Base-by-base conservation (phyloP, 2,329 filamentous ascomycete species). In the Hymenoscyphus albidus region DNA sequence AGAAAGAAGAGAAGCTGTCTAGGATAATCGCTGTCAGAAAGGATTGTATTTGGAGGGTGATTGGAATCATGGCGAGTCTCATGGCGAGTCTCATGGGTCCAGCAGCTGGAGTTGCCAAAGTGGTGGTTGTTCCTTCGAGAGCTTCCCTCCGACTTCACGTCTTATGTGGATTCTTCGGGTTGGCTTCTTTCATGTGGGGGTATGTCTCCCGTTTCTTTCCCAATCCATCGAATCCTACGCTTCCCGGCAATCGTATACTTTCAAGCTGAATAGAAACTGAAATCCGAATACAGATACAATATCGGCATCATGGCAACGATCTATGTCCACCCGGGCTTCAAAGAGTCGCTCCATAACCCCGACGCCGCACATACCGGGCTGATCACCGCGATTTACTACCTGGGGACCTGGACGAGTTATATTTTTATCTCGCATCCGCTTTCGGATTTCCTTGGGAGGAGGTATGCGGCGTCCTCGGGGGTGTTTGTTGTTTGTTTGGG, bases 171-270 rank as follows among this genome's bases (percentile, higher is more conserved):
- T 83, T 85, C 70, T 83, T 85, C 64, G 82, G 81, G 0, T 70
- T 85, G n/a, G 83, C 82, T 13, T 82, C 83, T 1, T 82, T 84
- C 44, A 78, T 83, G 31, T 85, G 83, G 82, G 83, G 83, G 81
- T 83, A 72, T 70, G 78, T 74, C 7, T 22, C n/a, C 18, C 10
- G 2, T 10, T 22, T 6, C n/a, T 10, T 16, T 13, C n/a, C 22
- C n/a, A 27, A 27, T 27, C 27, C 2, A 2, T 27, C 27, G 2
- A 3, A 27, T 27, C 44, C 6, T 22, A 27, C 44, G 12, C 7
- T 16, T 22, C 44, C 6, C 44, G 7, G 9, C 12, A 35, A 51
- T 10, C 5, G 2, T 9, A 4, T 22, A n/a, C 18, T 6, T 5
- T 7, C n/a, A 0, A 5, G n/a, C 3, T 7, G 6, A n/a, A 1